Evolutionary conservation across 768 basidiomycete genomes (phyloP), one percentile per base, ranked within the genome.

Genomic region (Hygrophorus russula): DNA sequence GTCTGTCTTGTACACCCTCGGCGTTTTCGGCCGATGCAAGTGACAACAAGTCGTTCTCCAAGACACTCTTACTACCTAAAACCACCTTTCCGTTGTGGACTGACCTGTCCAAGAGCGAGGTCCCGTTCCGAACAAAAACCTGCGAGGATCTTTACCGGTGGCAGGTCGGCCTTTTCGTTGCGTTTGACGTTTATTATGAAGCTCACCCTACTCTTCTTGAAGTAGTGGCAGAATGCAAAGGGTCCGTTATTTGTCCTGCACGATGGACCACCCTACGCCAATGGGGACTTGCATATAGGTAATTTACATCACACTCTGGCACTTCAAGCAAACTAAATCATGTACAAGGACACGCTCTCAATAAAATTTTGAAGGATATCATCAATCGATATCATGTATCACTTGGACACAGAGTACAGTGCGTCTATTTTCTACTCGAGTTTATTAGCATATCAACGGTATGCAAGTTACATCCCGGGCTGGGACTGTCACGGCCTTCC

Each of bases 401-500:
- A 12, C 67, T 73, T 33, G 93, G 94, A 6, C 64, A 74, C 48
- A 73, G 74, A 51, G 83, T 97, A 34, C 80, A 92, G 91, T 94
- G 51, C 57, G 24, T 42, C 37, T 24, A 18, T 31, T 39, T 29
- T 28, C 49, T 12, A 13, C 32, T 30, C 2, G 43, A 10, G 17
- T 20, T 17, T 18, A 35, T 3, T 30, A 12, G 15, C 13, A 45
- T 41, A 31, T 18, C 28, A 7, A 2, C 17, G 48, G 46, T 38
- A 44, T 40, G 29, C 10, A 45, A 97, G 94, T 54, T 97, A 93
- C 62, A 61, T 86, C 11, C 93, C 94, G 29, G 94, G 94, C 8
- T 99, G 91, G 90, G 94, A 99, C 55, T 98, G 94, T 54, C 94
- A 99, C 58, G 94, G 94, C 5, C 76, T 97, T 10, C 94, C 94